Evolutionary conservation across 1,139 yeast genomes (phyloP).

Genomic region (Arxiozyma bovina): DNA sequence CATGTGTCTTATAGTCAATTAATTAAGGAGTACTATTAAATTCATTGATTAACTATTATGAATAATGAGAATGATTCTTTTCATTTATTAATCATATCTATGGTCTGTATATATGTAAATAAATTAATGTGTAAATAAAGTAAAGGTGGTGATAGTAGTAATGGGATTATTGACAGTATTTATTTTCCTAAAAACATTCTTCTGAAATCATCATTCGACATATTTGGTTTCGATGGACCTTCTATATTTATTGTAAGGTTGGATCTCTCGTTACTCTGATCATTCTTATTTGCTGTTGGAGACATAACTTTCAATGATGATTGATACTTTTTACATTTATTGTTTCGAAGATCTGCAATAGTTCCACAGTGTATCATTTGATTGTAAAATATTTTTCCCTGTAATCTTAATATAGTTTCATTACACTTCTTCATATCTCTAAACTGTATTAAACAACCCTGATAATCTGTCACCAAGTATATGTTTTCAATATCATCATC

Average conservation of each 20-base stretch:
- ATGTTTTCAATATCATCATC: slow-evolving; percentile 25
- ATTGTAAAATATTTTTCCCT: slow-evolving; percentile 37
- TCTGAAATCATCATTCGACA: slow-evolving; percentile 37
- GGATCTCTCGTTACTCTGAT: too few species aligned
- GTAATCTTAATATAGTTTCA: slow-evolving; percentile 43
- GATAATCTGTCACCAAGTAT: slow-evolving; percentile 40
- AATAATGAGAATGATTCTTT: not conserved
- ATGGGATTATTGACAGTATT: not conserved
- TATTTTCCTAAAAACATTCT: slow-evolving; percentile 29
- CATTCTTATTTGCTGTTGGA: not conserved
- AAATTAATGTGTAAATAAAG: too few species aligned
- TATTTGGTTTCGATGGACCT: slow-evolving; percentile 7
- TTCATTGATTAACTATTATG: too few species aligned
- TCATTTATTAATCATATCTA: too few species aligned
- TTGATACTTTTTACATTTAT: not conserved
- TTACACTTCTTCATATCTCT: slow-evolving; percentile 45
- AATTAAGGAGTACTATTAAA: not conserved
- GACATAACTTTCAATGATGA: not conserved
- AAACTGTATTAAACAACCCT: slow-evolving; percentile 50
- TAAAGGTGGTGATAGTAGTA: not conserved
- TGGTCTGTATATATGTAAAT: not conserved
- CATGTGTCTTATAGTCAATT: not conserved
- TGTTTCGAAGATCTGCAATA: slow-evolving; percentile 30
- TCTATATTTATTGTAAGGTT: not conserved
- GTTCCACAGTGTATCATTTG: slow-evolving; percentile 34